Base-by-base conservation (phyloP, 768 basidiomycete genomes). In the Suillus plorans region DNA sequence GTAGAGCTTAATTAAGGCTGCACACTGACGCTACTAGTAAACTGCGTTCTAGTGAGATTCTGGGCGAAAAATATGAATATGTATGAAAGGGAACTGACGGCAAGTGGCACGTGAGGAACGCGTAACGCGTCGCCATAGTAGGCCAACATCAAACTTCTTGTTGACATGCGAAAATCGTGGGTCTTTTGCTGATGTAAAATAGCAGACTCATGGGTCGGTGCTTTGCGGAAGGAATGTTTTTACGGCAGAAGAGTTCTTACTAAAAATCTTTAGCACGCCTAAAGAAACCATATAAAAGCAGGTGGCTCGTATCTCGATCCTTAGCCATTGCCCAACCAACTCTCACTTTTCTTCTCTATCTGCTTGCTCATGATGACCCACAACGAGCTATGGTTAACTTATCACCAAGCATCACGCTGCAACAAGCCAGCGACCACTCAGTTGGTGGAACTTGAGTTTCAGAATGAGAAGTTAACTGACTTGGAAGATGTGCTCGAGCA, bases 401-500 rank as follows among this genome's bases (percentile, higher is more conserved):
- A 82, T 74, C 79, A 82, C 68, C 79, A 83, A 67, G 75, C 74
- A 44, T 85, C 82, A 50, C 81, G 82, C 55, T 73, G 70, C 31
- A 73, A 77, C 71, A 77, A 76, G 67, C 77, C 80, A 13, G 70
- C 71, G 20, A 82, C 82, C 22, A 78, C 80, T 39, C 82, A 83
- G 72, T 80, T 84, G 72, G 73, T 84, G 61, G 82, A 82, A 69
- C 74, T 84, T 63, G 77, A 80, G 66, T 78, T 78, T 67, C 74
- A 78, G 64, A 76, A 77, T 56, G 73, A 80, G 49, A 76, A 76
- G 64, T 73, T 84, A 25, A 50, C 68, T 53, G 82, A 81, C 71
- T 70, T 85, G 66, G 83, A 84, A 69, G 82, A 83, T 64, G 79
- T 84, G 7, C 78, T 84, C 39, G 82, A 84, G 42, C 79, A 78